Conservation (phyloP, 768 basidiomycete species). For the Lactifluus echinatus region DNA sequence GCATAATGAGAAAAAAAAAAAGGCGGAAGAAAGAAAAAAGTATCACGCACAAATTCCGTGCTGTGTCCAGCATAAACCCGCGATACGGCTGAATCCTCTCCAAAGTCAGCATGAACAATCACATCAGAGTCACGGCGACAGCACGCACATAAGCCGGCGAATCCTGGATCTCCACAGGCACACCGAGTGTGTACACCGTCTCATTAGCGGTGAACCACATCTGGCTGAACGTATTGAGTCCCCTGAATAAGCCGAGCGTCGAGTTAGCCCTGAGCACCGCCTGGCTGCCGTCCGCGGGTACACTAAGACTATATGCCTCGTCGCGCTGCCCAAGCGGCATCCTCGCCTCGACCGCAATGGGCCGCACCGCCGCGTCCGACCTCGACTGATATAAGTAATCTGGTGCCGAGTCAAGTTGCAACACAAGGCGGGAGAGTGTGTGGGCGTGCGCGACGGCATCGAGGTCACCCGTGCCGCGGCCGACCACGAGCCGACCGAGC, state of each 20-base stretch:
- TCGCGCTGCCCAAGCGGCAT: constrained; percentile 30
- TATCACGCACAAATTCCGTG: constrained; percentile 50
- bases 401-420: constrained; percentile 31
- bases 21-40: background rate
- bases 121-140: background rate
- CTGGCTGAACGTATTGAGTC: constrained; percentile 48
- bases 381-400: too few relatives aligned
- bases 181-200: constrained; percentile 32
- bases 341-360: constrained; percentile 30
- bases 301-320: constrained; percentile 37
- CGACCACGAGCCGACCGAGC: constrained; percentile 49
- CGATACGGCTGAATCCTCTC: constrained; percentile 48
- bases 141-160: constrained; percentile 38
- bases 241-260: constrained; percentile 43
- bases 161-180: constrained; percentile 37
- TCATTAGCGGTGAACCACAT: constrained; percentile 37
- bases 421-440: constrained; percentile 34
- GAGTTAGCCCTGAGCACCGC: constrained; percentile 38
- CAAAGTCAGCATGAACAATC: background rate
- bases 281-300: constrained; percentile 31
- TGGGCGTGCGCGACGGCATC: constrained; percentile 32
- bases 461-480: constrained; percentile 45
- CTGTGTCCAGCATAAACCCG: constrained; percentile 74
- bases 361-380: constrained; percentile 1
- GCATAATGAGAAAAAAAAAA: background rate